Evolutionary conservation across 768 basidiomycete genomes (phyloP), one percentile per base, ranked within the genome.

Genomic region (Harrya chromipes): DNA sequence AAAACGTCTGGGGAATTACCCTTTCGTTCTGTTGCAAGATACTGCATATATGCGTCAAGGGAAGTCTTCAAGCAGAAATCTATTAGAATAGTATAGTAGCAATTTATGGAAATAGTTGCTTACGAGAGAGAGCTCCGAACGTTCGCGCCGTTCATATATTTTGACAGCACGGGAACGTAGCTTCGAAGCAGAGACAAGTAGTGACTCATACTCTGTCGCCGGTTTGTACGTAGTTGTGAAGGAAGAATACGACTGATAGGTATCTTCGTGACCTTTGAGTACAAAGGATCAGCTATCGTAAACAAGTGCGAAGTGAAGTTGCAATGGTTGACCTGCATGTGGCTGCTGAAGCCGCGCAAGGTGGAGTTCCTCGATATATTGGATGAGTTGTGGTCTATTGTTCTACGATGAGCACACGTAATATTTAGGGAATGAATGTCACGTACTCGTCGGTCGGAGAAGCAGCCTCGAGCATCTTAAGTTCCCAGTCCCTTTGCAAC

Each of bases 171-270:
- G 75, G 8, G 78, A 72, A 14, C 85, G 82, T 27, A 80, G 66
- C 66, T 88, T 87, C 14, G 91, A 91, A 3, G 92, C 93, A 1
- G 79, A 67, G 16, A 95, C 77, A 21, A 97, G 79, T 7, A 85
- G 69, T 0, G 72, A 58, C 61, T 95, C 93, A 62, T 98, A 98
- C 37, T 85, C 78, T n/a, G 77, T 70, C 0, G 84, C 73, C 13
- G 87, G 80, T 58, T 84, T 81, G 66, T 87, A 78, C 47, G 80
- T 79, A 1, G 92, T 90, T 14, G 91, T 90, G 70, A 97, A 97
- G 0, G 85, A 79, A 0, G 94, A 97, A 65, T 95, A 98, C 2
- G 81, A 75, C 59, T 90, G 84, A 48, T 85, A 84, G 0, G 93
- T 94, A 13, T 87, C 81, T 35, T 91, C 90, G 47, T 84, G 77